A percentile compares a stretch with the other conserved stretches of the same genome.
Evolutionary conservation across 2,329 filamentous ascomycete genomes (phyloP).

Genomic region (Colletotrichum abscissum): DNA sequence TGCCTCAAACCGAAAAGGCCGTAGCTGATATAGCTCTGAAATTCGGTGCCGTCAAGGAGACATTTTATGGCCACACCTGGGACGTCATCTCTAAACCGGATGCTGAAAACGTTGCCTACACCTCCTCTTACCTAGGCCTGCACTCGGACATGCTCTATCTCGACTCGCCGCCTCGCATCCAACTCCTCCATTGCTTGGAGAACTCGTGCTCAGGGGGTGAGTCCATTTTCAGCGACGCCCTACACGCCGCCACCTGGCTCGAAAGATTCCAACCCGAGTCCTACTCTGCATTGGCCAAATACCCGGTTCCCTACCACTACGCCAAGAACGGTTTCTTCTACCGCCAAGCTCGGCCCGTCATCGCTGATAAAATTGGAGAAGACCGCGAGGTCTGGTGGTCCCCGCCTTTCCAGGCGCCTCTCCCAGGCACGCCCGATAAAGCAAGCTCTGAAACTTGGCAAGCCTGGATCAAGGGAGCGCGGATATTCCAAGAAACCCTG

Average conservation of each 20-base stretch:
- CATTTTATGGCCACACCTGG: conserved; percentile 93
- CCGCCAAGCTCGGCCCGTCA: conserved; percentile 64
- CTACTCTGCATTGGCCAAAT: conserved; percentile 52
- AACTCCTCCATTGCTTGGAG: conserved; percentile 89
- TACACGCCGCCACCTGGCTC: conserved; percentile 66
- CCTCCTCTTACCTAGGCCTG: conserved; percentile 81
- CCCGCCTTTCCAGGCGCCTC: conserved; percentile 80
- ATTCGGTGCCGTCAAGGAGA: conserved; percentile 84
- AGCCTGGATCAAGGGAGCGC: conserved; percentile 61
- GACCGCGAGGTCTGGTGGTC: conserved; percentile 67
- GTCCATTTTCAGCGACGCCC: conserved; percentile 86
- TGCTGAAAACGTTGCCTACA: conserved; percentile 94
- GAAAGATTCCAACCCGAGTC: conserved; percentile 35
- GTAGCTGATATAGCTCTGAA: conserved; percentile 76
- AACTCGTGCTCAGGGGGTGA: conserved; percentile 85
- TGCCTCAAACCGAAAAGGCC: conserved; percentile 74
- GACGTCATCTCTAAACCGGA: conserved; percentile 85
- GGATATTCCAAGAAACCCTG: conserved; percentile 68
- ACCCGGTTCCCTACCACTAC: conserved; percentile 74
- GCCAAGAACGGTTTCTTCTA: conserved; percentile 74
- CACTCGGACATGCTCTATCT: conserved; percentile 97
- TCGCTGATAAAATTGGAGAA: conserved; percentile 39
- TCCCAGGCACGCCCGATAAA: conserved; percentile 44
- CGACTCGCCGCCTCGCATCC: conserved; percentile 80
- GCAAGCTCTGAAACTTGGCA: background rate